phyloP scores from a whole-genome alignment of 352 stramenopile genomes.

The Phytophthora pinifolia region DNA sequence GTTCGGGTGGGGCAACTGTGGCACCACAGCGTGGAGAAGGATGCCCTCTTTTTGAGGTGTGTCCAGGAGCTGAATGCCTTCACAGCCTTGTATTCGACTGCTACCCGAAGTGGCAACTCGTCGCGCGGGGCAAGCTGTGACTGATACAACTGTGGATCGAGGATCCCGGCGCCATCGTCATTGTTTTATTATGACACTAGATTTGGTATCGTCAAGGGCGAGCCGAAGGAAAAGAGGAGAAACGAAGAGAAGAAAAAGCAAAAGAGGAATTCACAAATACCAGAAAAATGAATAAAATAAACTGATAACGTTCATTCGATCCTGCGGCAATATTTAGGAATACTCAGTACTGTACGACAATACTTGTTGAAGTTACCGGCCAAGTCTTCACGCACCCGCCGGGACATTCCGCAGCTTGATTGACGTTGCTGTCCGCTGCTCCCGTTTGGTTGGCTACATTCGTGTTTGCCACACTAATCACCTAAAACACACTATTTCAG shows the following conservation, averaged over 20 bases:
- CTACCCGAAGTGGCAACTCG: neutral
- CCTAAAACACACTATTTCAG: too few species aligned
- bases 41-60: neutral
- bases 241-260: constrained; percentile 13
- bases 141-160: neutral
- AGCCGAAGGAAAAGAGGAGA: constrained; percentile 1
- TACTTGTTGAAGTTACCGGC: too few species aligned
- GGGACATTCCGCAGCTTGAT: too few species aligned
- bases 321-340: too few species aligned
- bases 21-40: neutral
- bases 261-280: constrained; percentile 15
- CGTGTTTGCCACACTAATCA: too few species aligned
- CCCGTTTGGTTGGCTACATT: too few species aligned
- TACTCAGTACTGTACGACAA: too few species aligned
- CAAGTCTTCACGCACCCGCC: too few species aligned
- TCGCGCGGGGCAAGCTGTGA: constrained; percentile 1
- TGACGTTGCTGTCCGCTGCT: too few species aligned
- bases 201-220: neutral
- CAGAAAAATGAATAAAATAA: constrained; percentile 18
- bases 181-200: neutral
- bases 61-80: neutral
- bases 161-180: neutral
- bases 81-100: too few species aligned
- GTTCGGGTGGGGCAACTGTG: neutral
- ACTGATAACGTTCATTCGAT: too few species aligned